Evolutionary conservation across 495 filamentous ascomycete species (phyloP), one percentile per base, ranked within the genome.

Genomic region (Aspergillus conjunctus): DNA sequence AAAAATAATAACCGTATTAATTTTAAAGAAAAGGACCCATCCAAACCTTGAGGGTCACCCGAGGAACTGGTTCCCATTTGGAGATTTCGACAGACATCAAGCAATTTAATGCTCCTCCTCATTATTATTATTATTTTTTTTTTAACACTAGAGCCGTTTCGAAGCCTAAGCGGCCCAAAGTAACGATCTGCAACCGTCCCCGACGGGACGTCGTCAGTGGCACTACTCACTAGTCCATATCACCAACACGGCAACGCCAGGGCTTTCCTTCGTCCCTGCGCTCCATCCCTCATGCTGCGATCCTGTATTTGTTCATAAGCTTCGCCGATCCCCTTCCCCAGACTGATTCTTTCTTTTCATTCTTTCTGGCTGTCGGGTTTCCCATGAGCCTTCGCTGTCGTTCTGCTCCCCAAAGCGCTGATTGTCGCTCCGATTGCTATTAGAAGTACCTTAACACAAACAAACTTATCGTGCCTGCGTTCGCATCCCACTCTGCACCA

Each of bases 251-350:
- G 62, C 66, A 60, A 67, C 62, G 58, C 58, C 63, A 68, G 66
- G 66, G 66, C 63, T 72, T 64, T 61, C 62, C 60, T 69, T 68
- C 61, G 63, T 71, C 64, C 66, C 68, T 68, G 61, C 54, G 59
- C 51, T 51, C 52, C 63, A 62, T 66, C 63, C 26, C 63, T 66
- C 63, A 59, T 68, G 62, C 71, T 65, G 70, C 56, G 67, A 72
- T 67, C 69, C 71, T 69, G 68, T 68, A 66, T 73, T 74, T 72
- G 73, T 76, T 89, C 86, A 86, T 89, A 90, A 88, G 85, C 82
- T 82, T 81, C 85, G 87, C 85, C 87, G 87, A 90, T 90, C 87
- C 61, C 66, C 66, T 81, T 82, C 75, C 77, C 70, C 75, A 77
- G 73, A 74, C 71, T 72, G 64, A 5, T 26, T 65, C 61, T 72